Evolutionary conservation across 441 rosid species (phyloP).

Genomic region (Rhodomyrtus psidioides): DNA sequence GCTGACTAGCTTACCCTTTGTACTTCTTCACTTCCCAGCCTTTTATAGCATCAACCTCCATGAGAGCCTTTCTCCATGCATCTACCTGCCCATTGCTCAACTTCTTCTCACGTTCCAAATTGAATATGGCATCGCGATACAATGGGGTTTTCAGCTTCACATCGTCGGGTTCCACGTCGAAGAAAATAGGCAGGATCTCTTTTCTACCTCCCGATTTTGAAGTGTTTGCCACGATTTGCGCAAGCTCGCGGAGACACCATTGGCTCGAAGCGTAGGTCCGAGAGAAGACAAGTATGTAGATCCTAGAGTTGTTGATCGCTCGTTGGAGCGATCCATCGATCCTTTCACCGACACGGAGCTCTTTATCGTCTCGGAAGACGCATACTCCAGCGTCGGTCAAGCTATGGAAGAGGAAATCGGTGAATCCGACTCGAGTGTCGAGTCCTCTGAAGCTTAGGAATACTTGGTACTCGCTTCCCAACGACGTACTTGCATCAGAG

Average conservation of each 20-base stretch:
- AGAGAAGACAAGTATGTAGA: background rate
- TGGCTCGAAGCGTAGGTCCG: background rate
- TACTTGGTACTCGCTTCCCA: background rate
- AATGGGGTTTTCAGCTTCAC: background rate
- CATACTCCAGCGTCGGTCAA: background rate
- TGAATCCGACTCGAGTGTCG: background rate
- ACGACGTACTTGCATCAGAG: background rate
- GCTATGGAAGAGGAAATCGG: background rate
- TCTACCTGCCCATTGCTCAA: background rate
- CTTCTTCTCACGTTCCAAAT: background rate
- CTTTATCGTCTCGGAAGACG: background rate
- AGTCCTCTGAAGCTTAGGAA: background rate
- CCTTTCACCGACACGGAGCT: background rate
- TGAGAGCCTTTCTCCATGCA: background rate
- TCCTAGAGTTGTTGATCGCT: background rate
- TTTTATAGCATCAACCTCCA: background rate
- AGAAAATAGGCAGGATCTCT: background rate
- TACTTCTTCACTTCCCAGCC: background rate
- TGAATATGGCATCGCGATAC: background rate
- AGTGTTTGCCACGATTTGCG: background rate
- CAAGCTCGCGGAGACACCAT: background rate
- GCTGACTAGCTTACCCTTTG: background rate
- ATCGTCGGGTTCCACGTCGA: background rate
- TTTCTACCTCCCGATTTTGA: background rate
- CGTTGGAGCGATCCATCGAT: background rate